phyloP scores from a whole-genome alignment of 2,329 filamentous ascomycete genomes.

The Claviceps paspali region DNA sequence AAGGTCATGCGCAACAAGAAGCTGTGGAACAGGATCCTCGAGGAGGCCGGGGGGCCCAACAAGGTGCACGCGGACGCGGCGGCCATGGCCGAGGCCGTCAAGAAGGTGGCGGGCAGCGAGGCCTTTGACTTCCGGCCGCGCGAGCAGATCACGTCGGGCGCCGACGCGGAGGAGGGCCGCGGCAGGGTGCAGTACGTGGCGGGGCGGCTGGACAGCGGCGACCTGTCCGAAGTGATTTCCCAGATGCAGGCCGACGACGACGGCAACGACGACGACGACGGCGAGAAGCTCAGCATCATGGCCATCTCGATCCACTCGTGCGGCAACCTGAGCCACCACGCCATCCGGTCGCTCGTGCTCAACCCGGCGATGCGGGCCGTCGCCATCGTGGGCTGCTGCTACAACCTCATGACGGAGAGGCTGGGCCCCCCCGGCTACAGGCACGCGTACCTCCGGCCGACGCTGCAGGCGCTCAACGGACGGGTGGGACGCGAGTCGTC shows the following conservation, averaged over 20 bases:
- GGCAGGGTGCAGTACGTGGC: slow-evolving; percentile 66
- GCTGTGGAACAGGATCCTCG: slow-evolving; percentile 42
- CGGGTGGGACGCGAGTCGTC: slow-evolving; percentile 53
- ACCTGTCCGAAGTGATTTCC: slow-evolving; percentile 51
- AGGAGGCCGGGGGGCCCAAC: slow-evolving; percentile 21
- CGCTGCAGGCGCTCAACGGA: slow-evolving; percentile 49
- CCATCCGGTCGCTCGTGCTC: slow-evolving; percentile 68
- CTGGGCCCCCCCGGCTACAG: slow-evolving; percentile 81
- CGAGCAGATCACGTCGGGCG: slow-evolving; percentile 32
- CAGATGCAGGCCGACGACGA: slow-evolving; percentile 36
- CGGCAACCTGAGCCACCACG: slow-evolving; percentile 92
- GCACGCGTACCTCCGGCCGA: slow-evolving; percentile 58
- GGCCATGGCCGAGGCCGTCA: slow-evolving; percentile 17
- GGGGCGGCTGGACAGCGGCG: slow-evolving; percentile 56
- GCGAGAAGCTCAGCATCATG: slow-evolving; percentile 45
- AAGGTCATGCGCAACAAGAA: slow-evolving; percentile 74
- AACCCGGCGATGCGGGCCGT: slow-evolving; percentile 80
- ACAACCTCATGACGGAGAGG: slow-evolving; percentile 87
- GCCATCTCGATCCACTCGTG: slow-evolving; percentile 94
- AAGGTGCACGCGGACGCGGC: slow-evolving; percentile 30
- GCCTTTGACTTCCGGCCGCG: slow-evolving; percentile 31
- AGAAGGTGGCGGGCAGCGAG: slow-evolving; percentile 19
- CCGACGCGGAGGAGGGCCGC: slow-evolving; percentile 43
- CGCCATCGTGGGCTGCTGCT: slow-evolving; percentile 94
- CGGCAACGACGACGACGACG: slow-evolving; percentile 6